A percentile compares a stretch with the other conserved stretches of the same genome.
Conservation (phyloP, 352 stramenopile species). For the Saprolegnia diclina region DNA sequence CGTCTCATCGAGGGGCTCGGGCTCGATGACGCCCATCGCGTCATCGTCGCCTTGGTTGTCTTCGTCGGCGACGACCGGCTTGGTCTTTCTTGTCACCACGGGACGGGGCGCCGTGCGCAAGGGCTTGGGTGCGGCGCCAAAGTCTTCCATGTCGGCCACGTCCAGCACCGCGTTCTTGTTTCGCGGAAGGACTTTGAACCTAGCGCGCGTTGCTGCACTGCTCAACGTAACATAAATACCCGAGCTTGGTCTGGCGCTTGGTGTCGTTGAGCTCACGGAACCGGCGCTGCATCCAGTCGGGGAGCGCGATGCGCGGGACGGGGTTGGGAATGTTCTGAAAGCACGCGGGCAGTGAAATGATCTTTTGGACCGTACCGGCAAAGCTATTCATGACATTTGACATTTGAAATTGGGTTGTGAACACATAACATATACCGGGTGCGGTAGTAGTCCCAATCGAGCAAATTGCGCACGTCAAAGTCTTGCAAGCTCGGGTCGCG, state of each 20-base stretch:
- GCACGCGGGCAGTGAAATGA: constrained; percentile 98
- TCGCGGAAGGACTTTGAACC: neutral
- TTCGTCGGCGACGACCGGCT: too few relatives aligned
- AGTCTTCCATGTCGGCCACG: neutral
- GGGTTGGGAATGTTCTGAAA: constrained; percentile 97
- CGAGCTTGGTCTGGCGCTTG: constrained; percentile 58
- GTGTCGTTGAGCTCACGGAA: constrained; percentile 85
- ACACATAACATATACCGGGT: too few relatives aligned
- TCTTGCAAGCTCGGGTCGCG: constrained; percentile 89
- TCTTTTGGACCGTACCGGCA: constrained; percentile 95
- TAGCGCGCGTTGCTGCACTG: neutral
- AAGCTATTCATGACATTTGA: constrained; percentile 31
- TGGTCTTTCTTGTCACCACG: too few relatives aligned
- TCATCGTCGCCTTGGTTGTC: too few relatives aligned
- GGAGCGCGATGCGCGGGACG: constrained; percentile 92
- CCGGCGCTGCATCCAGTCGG: constrained; percentile 94
- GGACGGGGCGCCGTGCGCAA: too few relatives aligned
- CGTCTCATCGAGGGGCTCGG: too few relatives aligned
- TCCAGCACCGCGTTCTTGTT: neutral
- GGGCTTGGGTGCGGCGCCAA: neutral
- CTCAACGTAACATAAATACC: too few relatives aligned
- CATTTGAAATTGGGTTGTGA: neutral
- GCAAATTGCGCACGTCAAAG: constrained; percentile 90
- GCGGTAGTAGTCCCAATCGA: constrained; percentile 99
- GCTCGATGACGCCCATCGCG: too few relatives aligned